Percentiles rank a stretch among this genome's conserved stretches.
Evolutionary conservation across 2,329 filamentous ascomycete genomes (phyloP).

Genomic region (Tolypocladium tundrense): DNA sequence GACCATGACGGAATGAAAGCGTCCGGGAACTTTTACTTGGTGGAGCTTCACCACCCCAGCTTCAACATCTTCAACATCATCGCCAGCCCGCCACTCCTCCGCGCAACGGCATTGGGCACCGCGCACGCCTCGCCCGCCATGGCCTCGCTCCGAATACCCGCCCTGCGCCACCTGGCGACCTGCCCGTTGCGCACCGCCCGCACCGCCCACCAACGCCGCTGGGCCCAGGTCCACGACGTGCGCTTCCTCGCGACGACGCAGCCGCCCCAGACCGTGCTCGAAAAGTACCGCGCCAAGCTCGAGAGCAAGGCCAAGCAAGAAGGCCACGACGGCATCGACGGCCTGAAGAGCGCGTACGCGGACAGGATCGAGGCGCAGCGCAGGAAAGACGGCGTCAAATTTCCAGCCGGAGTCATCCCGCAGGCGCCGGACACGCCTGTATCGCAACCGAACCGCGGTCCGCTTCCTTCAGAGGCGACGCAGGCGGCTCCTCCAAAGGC

Average conservation of each 20-base stretch:
- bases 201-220: conserved; percentile 56
- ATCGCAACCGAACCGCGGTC: conserved; percentile 24
- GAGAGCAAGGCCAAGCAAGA: conserved; percentile 67
- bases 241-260: conserved; percentile 79
- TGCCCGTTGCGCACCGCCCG: conserved; percentile 20
- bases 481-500: conserved; percentile 4
- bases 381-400: conserved; percentile 51
- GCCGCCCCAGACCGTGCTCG: conserved; percentile 55
- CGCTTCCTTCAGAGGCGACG: conserved; percentile 13
- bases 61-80: background rate
- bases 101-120: background rate
- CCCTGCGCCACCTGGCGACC: conserved; percentile 35
- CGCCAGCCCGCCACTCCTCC: background rate
- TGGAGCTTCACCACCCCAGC: background rate
- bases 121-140: conserved; percentile 21
- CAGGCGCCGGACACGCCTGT: conserved; percentile 24
- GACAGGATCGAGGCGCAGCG: conserved; percentile 69
- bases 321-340: conserved; percentile 59
- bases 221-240: conserved; percentile 87
- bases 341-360: conserved; percentile 72
- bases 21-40: background rate
- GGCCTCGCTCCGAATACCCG: conserved; percentile 36
- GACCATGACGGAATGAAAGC: background rate
- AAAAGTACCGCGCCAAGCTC: conserved; percentile 84
- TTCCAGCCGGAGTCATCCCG: conserved; percentile 23